Conservation (phyloP, 192 early-diverging fungal species). For the Podochytrium sp. region DNA sequence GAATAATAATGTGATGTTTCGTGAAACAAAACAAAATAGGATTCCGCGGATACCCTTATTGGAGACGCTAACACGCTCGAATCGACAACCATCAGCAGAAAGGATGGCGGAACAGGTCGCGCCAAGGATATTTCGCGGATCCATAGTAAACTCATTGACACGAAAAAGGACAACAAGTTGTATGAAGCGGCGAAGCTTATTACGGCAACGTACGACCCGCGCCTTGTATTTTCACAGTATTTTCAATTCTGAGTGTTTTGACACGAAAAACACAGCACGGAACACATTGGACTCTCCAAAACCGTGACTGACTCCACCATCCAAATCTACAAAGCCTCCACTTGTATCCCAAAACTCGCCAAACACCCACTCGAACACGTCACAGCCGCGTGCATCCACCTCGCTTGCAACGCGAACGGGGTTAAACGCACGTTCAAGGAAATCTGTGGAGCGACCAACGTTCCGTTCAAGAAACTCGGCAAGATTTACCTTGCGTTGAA, state of each 20-base stretch:
- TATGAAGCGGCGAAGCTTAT: constrained; percentile 38
- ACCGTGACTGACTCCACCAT: constrained; percentile 80
- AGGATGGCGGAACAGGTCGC: constrained; percentile 75
- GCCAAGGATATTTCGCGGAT: constrained; percentile 73
- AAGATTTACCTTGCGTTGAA: constrained; percentile 72
- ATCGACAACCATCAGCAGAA: constrained; percentile 73
- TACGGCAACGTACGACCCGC: neutral
- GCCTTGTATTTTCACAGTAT: neutral
- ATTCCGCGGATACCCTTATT: constrained; percentile 74
- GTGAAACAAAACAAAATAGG: too few relatives aligned
- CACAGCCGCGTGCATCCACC: constrained; percentile 86
- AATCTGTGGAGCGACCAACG: constrained; percentile 84
- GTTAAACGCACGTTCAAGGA: constrained; percentile 93
- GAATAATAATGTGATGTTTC: too few relatives aligned
- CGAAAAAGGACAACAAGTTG: constrained; percentile 77
- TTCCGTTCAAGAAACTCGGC: constrained; percentile 93
- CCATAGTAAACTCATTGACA: constrained; percentile 70
- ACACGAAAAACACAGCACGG: constrained; percentile 79
- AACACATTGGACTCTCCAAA: constrained; percentile 79
- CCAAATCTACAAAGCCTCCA: constrained; percentile 81
- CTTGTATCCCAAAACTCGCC: constrained; percentile 77
- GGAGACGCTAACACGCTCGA: constrained; percentile 77
- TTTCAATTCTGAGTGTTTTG: neutral
- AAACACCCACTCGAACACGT: constrained; percentile 84
- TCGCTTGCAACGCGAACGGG: constrained; percentile 84